These are phyloP conservation scores for Centaurea solstitialis DNA, from an alignment of 129 eudicot genomes.

Conservation along the genomic window DNA sequence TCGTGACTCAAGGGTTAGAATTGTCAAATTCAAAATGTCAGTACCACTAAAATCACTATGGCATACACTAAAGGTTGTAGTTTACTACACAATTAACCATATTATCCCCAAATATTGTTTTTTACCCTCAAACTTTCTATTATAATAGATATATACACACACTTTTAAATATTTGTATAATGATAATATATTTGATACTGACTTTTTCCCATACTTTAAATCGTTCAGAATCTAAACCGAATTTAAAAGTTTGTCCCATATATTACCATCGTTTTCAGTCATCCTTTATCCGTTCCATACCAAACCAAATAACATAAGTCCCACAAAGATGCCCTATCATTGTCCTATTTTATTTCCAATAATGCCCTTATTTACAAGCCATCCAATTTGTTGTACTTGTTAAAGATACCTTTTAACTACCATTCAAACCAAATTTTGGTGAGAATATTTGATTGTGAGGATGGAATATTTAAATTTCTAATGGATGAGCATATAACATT, in stretches of 20 bases:
- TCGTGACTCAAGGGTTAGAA: neutral
- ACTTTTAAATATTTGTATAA: neutral
- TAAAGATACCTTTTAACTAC: conserved; percentile 20
- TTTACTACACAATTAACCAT: neutral
- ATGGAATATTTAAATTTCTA: neutral
- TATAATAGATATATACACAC: neutral
- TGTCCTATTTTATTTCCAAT: neutral
- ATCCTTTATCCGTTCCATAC: neutral
- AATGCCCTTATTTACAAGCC: conserved; percentile 10
- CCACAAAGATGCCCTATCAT: conserved; percentile 5
- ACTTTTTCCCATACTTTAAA: neutral
- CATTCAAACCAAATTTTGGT: conserved; percentile 11
- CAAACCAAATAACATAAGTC: neutral
- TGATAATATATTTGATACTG: neutral
- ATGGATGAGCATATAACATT: conserved; percentile 22
- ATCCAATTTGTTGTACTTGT: conserved; percentile 25
- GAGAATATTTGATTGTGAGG: conserved; percentile 13
- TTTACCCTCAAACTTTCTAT: neutral
- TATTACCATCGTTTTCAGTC: neutral
- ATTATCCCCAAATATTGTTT: neutral
- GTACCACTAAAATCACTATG: too few species aligned
- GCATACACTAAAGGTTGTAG: neutral
- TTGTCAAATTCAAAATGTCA: neutral
- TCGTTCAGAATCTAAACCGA: neutral
- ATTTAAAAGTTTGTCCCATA: neutral